Base-by-base conservation (phyloP, 192 early-diverging fungal genomes). In the Podochytrium sp. region DNA sequence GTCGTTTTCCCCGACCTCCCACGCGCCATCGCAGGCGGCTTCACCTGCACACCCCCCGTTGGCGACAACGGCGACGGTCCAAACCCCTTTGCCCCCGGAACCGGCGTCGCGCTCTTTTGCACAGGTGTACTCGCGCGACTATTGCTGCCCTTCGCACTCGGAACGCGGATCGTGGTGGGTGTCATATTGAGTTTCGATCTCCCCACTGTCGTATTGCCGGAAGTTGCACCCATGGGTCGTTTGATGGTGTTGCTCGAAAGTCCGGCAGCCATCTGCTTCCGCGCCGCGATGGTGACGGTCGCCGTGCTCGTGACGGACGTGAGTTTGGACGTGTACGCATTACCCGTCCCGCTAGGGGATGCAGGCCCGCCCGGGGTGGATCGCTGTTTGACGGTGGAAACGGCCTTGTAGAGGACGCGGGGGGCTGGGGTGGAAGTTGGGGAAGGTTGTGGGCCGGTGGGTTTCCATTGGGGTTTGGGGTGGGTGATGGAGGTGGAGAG, bases 401-500 rank as follows among this genome's bases (percentile, higher is more conserved):
- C 41, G 30, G 69, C 69, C 37, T 71, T 71, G 41, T 71, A 71
- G 16, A 71, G 57, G 16, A 71, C 69, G 1, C 69, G 53, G 10
- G 53, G 39, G 14, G 69, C 20, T 56, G 49, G 16, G 4, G 52
- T 30, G 57, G 69, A 43, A 32, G 42, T 25, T 65, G 63, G 16
- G 27, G 52, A 27, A 55, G 52, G 18, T 55, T 55, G 52, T 55
- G 52, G 52, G 3, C 69, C 69, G 32, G 49, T 30, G 38, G 27
- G 25, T 41, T 37, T 25, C 69, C 69, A 71, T 59, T 71, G 69
- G 3, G 69, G 69, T 42, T 71, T 71, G 20, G 7, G n/a, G 27
- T 43, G 69, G 16, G 69, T 71, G 69, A 71, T 71, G 53, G 69
- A 71, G 20, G 69, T 71, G 56, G 69, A 71, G 1, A 43, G 27